These are phyloP conservation scores for Leavenworthia alabamica DNA, from an alignment of 345 rosid genomes.

Conservation along the genomic window DNA sequence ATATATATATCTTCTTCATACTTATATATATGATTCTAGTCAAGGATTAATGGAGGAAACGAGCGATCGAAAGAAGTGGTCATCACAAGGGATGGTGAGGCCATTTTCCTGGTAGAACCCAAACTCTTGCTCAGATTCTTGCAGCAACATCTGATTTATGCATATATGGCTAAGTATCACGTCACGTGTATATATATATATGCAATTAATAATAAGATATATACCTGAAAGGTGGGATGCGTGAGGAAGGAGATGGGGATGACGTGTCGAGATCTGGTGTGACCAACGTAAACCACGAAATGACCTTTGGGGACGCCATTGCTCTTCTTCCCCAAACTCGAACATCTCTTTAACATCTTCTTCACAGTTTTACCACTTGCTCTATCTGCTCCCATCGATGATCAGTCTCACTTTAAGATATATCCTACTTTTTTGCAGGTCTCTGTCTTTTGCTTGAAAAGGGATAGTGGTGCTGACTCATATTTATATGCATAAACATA, in stretches of 20 bases:
- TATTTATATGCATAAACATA: conserved; percentile 29
- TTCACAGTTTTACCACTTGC: conserved; percentile 28
- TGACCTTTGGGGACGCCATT: conserved; percentile 78
- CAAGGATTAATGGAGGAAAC: conserved; percentile 21
- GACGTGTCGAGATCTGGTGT: conserved; percentile 59
- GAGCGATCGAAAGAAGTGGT: conserved; percentile 18
- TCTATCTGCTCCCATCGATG: conserved; percentile 22
- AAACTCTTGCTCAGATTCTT: conserved; percentile 31
- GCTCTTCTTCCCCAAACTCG: conserved; percentile 56
- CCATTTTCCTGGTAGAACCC: conserved; percentile 28
- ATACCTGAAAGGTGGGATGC: conserved; percentile 58
- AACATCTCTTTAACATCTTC: conserved; percentile 48
- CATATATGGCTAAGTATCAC: background rate
- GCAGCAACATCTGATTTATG: conserved; percentile 21
- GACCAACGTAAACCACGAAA: conserved; percentile 81
- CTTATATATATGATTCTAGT: background rate
- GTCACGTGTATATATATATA: background rate
- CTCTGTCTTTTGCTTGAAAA: conserved; percentile 4
- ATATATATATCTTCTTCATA: background rate
- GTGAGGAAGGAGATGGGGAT: conserved; percentile 64
- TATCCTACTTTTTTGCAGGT: background rate
- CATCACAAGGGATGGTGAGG: conserved; percentile 28
- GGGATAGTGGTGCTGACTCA: conserved; percentile 9
- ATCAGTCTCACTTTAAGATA: background rate
- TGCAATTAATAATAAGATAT: background rate